phyloP scores from a whole-genome alignment of 306 rosid genomes.

The Glycine latifolia region DNA sequence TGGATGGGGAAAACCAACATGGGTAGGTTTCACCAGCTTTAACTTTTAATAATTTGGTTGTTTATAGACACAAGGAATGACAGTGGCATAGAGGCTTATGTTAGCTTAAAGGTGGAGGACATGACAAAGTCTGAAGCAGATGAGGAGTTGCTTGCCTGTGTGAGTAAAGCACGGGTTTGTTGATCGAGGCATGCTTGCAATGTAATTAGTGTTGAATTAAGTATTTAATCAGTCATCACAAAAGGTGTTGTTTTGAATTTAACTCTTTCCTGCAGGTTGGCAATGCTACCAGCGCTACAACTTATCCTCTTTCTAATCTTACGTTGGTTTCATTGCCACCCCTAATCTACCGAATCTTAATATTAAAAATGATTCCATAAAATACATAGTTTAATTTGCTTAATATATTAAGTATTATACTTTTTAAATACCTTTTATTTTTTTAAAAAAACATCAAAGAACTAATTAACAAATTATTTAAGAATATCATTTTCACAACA shows the following conservation, averaged over 20 bases:
- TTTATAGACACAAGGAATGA: slow-evolving; percentile 57
- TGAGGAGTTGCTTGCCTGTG: slow-evolving; percentile 42
- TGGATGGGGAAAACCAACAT: slow-evolving; percentile 69
- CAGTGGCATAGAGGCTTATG: slow-evolving; percentile 59
- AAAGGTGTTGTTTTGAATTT: not conserved
- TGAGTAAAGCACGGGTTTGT: not conserved
- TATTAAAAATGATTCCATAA: too few relatives aligned
- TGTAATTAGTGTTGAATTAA: not conserved
- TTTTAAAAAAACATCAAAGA: too few relatives aligned
- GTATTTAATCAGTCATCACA: not conserved
- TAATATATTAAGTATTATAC: too few relatives aligned
- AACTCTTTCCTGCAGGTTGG: too few relatives aligned
- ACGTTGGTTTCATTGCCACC: too few relatives aligned
- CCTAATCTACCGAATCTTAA: too few relatives aligned
- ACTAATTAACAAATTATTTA: too few relatives aligned
- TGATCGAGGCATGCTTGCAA: not conserved
- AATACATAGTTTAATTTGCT: too few relatives aligned
- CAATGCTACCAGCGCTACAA: too few relatives aligned
- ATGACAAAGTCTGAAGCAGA: slow-evolving; percentile 62
- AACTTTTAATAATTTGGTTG: slow-evolving; percentile 54
- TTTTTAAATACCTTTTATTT: too few relatives aligned
- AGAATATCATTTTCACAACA: too few relatives aligned
- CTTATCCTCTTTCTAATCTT: too few relatives aligned
- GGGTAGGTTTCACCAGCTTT: slow-evolving; percentile 57
- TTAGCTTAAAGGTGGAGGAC: slow-evolving; percentile 57